Base-by-base conservation (phyloP, 768 basidiomycete genomes). In the Termitomyces sp. region DNA sequence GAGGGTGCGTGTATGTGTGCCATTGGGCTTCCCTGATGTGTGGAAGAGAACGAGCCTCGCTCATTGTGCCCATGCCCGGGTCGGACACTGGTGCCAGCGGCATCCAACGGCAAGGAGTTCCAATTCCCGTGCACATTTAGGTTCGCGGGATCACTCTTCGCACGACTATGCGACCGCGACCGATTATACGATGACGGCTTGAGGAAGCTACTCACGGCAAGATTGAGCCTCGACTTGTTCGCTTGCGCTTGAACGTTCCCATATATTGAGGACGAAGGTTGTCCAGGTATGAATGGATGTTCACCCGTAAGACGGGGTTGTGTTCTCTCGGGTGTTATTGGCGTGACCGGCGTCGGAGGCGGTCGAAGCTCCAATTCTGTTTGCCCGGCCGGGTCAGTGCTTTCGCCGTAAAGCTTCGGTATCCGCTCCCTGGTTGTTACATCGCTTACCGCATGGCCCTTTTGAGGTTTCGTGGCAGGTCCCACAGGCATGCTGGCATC, bases 201-300 rank as follows among this genome's bases (percentile, higher is more conserved):
- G 47, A 84, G 67, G 24, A 83, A 60, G 38, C 73, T 72, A 33
- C 74, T 72, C 8, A 75, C 72, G 2, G 75, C 76, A 42, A 80
- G 62, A 26, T 72, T 74, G 52, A 80, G 64, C 38, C 71, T 73
- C n/a, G 78, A 79, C 44, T 71, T 71, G 28, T 73, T 72, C 38
- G 71, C 65, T 22, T 46, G 61, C 18, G 51, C 46, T 16, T 42
- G 56, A 16, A 69, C 61, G 24, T 38, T 58, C 8, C 46, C 36
- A 57, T 63, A 59, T 18, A 59, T 54, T 36, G 54, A 63, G 35
- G 36, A 58, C 24, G 36, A 57, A 53, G 54, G 60, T 45, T 57
- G 61, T 42, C 58, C 36, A 48, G 69, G 53, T 54, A 61, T 26
- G 43, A 59, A 59, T 7, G 61, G 61, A 46, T 63, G 58, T 49